Conservation (phyloP, 768 basidiomycete genomes). For the Dacryopinax primogenitus region DNA sequence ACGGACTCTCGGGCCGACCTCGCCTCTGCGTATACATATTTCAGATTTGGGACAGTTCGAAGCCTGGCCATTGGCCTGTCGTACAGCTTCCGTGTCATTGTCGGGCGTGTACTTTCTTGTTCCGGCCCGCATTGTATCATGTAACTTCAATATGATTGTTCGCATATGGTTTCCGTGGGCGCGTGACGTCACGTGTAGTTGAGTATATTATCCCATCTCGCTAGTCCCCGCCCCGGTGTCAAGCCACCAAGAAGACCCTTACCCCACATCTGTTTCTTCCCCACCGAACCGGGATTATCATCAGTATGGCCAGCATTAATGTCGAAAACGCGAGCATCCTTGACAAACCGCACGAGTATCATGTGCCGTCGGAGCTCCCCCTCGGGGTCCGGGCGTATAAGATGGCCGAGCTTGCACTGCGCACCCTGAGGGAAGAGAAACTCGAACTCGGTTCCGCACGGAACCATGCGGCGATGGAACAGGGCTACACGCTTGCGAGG, state of each 20-base stretch:
- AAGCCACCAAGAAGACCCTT: not conserved
- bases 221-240: not conserved
- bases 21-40: not conserved
- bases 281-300: not conserved
- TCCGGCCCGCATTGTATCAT: not conserved
- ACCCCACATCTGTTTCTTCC: not conserved
- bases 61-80: not conserved
- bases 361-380: not conserved
- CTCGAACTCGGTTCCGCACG: not conserved
- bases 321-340: not conserved
- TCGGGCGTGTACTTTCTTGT: not conserved
- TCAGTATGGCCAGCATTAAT: not conserved
- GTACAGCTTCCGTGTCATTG: slow-evolving; percentile 1
- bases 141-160: slow-evolving; percentile 7
- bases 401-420: slow-evolving; percentile 2
- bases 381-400: not conserved
- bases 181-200: not conserved
- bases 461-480: not conserved
- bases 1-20: slow-evolving; percentile 2
- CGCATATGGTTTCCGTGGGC: not conserved
- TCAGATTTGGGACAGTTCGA: not conserved
- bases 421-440: not conserved
- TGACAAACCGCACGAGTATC: not conserved
- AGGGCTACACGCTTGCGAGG: not conserved
- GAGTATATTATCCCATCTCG: not conserved